Percentiles rank a stretch among this genome's conserved stretches.
Conservation (phyloP, 768 basidiomycete genomes). For the Stropharia rugosoannulata region DNA sequence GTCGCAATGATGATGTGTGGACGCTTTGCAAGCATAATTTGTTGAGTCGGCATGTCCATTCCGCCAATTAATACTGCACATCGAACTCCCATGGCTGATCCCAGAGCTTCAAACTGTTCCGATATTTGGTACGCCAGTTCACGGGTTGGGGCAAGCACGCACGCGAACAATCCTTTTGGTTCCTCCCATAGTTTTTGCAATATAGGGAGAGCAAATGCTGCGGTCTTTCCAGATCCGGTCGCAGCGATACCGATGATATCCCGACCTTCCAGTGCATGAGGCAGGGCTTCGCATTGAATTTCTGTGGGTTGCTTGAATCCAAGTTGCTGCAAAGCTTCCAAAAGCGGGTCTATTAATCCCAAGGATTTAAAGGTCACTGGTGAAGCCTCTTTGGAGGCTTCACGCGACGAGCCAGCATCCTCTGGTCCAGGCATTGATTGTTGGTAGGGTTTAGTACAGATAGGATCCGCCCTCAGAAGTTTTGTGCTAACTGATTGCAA, state of each 20-base stretch:
- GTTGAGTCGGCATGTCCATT: slow-evolving; percentile 87
- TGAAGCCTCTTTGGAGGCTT: slow-evolving; percentile 27
- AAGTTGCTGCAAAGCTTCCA: slow-evolving; percentile 79
- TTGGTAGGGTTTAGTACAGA: slow-evolving; percentile 1
- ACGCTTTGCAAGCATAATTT: slow-evolving; percentile 88
- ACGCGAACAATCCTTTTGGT: slow-evolving; percentile 90
- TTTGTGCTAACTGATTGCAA: slow-evolving; percentile 8
- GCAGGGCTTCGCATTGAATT: slow-evolving; percentile 85
- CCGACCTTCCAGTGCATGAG: slow-evolving; percentile 84
- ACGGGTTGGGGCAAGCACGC: slow-evolving; percentile 94
- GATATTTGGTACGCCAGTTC: slow-evolving; percentile 98
- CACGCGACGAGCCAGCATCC: slow-evolving; percentile 48
- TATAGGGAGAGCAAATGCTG: slow-evolving; percentile 94
- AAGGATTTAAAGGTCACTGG: slow-evolving; percentile 71
- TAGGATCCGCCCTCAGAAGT: slow-evolving; percentile 11
- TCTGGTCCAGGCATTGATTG: slow-evolving; percentile 59
- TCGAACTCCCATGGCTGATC: slow-evolving; percentile 90
- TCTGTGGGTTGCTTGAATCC: slow-evolving; percentile 86
- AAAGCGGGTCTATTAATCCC: slow-evolving; percentile 86
- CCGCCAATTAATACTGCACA: slow-evolving; percentile 95
- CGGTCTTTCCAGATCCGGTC: slow-evolving; percentile 97
- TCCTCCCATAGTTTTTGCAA: slow-evolving; percentile 96
- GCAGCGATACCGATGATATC: slow-evolving; percentile 99
- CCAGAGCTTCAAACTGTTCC: slow-evolving; percentile 92
- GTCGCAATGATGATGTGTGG: slow-evolving; percentile 97